These are phyloP conservation scores for Syzygium malaccense DNA, from an alignment of 441 rosid genomes.

Conservation along the genomic window DNA sequence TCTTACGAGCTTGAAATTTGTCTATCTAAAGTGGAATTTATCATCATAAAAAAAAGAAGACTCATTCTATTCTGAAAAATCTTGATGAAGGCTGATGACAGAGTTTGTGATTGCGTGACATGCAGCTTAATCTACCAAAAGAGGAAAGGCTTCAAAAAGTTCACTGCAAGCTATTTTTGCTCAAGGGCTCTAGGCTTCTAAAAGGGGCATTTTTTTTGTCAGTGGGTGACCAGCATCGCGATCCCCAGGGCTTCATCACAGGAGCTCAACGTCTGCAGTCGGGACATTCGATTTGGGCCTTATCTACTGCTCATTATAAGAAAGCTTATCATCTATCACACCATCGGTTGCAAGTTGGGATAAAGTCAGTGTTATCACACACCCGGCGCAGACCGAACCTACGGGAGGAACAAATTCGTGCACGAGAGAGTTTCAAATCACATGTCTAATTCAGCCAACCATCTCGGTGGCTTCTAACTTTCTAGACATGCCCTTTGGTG, in stretches of 20 bases:
- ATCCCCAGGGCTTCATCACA: not conserved
- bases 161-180: not conserved
- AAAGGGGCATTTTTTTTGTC: not conserved
- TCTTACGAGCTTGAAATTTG: too few relatives aligned
- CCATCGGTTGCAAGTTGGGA: not conserved
- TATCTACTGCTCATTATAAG: not conserved
- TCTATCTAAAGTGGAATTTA: too few relatives aligned
- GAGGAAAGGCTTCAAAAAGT: not conserved
- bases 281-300: not conserved
- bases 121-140: too few relatives aligned
- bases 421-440: not conserved
- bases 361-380: not conserved
- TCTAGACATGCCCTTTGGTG: not conserved
- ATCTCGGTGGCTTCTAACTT: not conserved
- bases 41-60: too few relatives aligned
- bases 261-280: not conserved
- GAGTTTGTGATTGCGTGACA: too few relatives aligned
- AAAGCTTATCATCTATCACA: not conserved
- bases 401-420: not conserved
- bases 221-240: not conserved
- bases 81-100: too few relatives aligned
- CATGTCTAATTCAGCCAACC: not conserved
- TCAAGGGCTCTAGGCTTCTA: not conserved
- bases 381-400: not conserved
- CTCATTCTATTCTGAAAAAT: too few relatives aligned